phyloP scores from a whole-genome alignment of 1,284 basidiomycete genomes.

The Termitomyces sp. region DNA sequence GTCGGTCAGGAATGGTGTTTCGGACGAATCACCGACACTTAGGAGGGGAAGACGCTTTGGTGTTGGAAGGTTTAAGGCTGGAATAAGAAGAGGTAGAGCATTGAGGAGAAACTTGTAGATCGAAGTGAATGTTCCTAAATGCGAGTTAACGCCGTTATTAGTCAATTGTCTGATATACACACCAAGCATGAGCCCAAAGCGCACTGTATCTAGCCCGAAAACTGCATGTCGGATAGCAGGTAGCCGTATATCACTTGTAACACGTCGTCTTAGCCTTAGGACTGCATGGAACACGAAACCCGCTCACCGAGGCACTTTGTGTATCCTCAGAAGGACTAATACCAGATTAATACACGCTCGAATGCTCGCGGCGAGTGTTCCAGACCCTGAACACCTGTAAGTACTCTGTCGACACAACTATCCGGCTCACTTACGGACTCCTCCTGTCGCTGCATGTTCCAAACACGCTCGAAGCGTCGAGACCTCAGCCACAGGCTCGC shows the following conservation, averaged over 20 bases:
- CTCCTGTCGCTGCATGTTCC: constrained; percentile 71
- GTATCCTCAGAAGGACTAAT: constrained; percentile 64
- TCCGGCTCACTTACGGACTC: constrained; percentile 57
- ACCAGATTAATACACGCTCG: constrained; percentile 79
- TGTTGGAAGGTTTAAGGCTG: constrained; percentile 35
- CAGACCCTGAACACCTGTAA: constrained; percentile 58
- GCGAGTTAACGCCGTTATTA: not conserved
- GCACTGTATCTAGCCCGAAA: constrained; percentile 73
- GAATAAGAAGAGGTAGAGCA: constrained; percentile 74
- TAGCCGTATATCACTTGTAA: constrained; percentile 44
- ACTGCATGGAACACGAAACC: not conserved
- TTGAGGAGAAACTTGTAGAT: constrained; percentile 84
- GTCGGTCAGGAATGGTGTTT: constrained; percentile 32
- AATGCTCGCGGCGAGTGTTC: constrained; percentile 71
- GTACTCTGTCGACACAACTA: not conserved
- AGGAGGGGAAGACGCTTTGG: constrained; percentile 2
- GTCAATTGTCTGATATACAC: constrained; percentile 16
- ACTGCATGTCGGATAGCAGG: constrained; percentile 69
- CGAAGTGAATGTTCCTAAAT: constrained; percentile 69
- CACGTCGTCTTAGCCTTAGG: not conserved
- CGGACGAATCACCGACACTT: constrained; percentile 21
- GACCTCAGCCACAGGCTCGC: constrained; percentile 71
- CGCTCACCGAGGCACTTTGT: constrained; percentile 56
- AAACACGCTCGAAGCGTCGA: constrained; percentile 64
- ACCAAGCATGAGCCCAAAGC: constrained; percentile 87